These are phyloP conservation scores for Pseudoscleropodium purum DNA, from an alignment of 225 moss, liverwort and hornwort genomes.

Conservation along the genomic window DNA sequence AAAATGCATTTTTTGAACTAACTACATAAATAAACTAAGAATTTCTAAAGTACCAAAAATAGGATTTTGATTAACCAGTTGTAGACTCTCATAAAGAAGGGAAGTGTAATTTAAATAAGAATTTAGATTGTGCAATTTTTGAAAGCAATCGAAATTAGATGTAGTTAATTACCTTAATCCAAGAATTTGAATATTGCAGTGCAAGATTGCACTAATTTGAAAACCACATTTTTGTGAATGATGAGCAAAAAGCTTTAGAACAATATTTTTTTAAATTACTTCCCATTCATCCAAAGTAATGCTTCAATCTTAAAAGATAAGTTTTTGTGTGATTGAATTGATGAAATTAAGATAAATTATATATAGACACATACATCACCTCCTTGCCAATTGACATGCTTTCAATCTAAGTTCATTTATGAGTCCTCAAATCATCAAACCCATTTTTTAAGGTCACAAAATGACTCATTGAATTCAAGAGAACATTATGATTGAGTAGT, in stretches of 20 bases:
- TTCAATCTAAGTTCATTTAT: background rate
- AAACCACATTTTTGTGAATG: background rate
- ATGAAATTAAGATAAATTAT: background rate
- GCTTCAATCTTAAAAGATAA: background rate
- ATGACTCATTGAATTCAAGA: background rate
- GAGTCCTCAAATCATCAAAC: background rate
- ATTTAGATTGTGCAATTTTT: too few relatives aligned
- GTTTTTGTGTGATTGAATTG: fast-evolving
- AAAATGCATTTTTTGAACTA: too few relatives aligned
- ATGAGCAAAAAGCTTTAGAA: background rate
- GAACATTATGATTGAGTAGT: too few relatives aligned
- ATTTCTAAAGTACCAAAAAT: too few relatives aligned
- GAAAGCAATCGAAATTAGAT: too few relatives aligned
- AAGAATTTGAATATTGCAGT: background rate
- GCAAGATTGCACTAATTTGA: background rate
- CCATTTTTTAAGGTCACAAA: background rate
- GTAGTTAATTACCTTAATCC: too few relatives aligned
- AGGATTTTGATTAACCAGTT: too few relatives aligned
- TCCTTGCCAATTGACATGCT: fast-evolving
- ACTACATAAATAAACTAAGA: too few relatives aligned
- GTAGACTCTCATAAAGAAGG: too few relatives aligned
- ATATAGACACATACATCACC: too few relatives aligned
- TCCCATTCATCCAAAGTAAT: background rate
- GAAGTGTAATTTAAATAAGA: too few relatives aligned
- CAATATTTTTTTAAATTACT: background rate